Base-by-base conservation (phyloP, 306 rosid genomes). In the Delonix regia region DNA sequence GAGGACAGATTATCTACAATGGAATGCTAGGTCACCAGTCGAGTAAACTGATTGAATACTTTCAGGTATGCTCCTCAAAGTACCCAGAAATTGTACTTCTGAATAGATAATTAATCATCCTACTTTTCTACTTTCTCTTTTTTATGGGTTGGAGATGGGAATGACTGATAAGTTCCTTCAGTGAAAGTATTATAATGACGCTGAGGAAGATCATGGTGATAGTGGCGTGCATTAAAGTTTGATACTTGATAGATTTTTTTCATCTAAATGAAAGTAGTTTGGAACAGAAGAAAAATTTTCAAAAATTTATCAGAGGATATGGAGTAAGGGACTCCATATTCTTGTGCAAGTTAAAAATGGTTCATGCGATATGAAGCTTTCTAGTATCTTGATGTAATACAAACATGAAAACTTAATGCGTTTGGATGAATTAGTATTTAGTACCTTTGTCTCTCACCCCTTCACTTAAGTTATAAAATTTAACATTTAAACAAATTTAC, bases 21-120 rank as follows among this genome's bases (percentile, higher is more conserved):
- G 97, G 97, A 62, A 69, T 65, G 79, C 81, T 92, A 22, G 93
- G 94, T 30, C 84, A 77, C 65, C 92, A 87, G 73, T 92, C 97
- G 41, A 83, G 78, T 69, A 84, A 75, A 45, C 82, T 92, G 70
- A 88, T 88, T 49, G 89, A 87, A 82, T 90, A 88, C 79, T 88
- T 92, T 85, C 87, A 92, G 94, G 97, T 85, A 88, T 39, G 79
- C 74, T 75, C 44, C 74, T 75, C 44, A 48, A 60, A 41, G 19
- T 60, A 65, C 30, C 19, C 34, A 52, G 73, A 53, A 47, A 30
- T 70, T 25, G 49, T 62, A 19, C 65, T 82, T 79, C 62, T 69
- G 7, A 71, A 28, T 12, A 30, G 42, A 53, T 65, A 39, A 57
- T 34, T 71, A 64, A 67, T 73, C 47, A 14, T 74, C 81, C 45